phyloP scores from a whole-genome alignment of 2,329 filamentous ascomycete species.

The Incumbomyces lentus region DNA sequence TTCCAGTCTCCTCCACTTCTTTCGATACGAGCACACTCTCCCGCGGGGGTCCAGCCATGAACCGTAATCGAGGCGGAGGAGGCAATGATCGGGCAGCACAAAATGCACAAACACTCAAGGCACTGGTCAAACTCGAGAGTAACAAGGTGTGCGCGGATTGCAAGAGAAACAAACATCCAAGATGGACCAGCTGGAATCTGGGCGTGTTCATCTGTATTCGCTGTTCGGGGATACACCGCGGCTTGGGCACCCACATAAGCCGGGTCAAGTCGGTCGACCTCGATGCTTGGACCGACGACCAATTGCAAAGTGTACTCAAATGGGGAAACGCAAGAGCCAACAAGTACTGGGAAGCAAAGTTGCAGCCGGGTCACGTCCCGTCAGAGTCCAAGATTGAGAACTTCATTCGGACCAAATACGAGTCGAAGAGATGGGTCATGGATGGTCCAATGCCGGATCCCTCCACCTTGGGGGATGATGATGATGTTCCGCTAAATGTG shows the following conservation, averaged over 20 bases:
- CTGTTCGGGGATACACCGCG: slow-evolving; percentile 95
- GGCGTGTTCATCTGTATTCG: slow-evolving; percentile 96
- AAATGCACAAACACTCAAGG: slow-evolving; percentile 91
- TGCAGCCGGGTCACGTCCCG: slow-evolving; percentile 80
- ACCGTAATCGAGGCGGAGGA: slow-evolving; percentile 46
- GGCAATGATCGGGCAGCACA: slow-evolving; percentile 67
- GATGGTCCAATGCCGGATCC: slow-evolving; percentile 91
- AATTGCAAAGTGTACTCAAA: slow-evolving; percentile 81
- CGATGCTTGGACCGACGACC: slow-evolving; percentile 97
- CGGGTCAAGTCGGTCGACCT: slow-evolving; percentile 96
- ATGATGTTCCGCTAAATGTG: slow-evolving; percentile 62
- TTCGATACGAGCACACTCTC: too few species aligned
- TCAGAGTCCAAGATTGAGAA: slow-evolving; percentile 99
- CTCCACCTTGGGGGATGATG: slow-evolving; percentile 69
- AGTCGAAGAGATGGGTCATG: slow-evolving; percentile 99
- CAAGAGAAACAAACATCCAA: slow-evolving; percentile 96
- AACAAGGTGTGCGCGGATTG: slow-evolving; percentile 98
- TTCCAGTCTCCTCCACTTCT: too few species aligned
- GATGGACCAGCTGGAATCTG: slow-evolving; percentile 99
- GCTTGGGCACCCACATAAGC: slow-evolving; percentile 98
- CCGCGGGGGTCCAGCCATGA: neutral
- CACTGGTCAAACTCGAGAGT: slow-evolving; percentile 79
- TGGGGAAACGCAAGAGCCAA: slow-evolving; percentile 97
- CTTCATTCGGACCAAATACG: slow-evolving; percentile 98
- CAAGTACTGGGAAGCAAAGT: slow-evolving; percentile 95